Evolutionary conservation across 2,329 filamentous ascomycete genomes (phyloP).

Genomic region (Colletotrichum tamarilloi): DNA sequence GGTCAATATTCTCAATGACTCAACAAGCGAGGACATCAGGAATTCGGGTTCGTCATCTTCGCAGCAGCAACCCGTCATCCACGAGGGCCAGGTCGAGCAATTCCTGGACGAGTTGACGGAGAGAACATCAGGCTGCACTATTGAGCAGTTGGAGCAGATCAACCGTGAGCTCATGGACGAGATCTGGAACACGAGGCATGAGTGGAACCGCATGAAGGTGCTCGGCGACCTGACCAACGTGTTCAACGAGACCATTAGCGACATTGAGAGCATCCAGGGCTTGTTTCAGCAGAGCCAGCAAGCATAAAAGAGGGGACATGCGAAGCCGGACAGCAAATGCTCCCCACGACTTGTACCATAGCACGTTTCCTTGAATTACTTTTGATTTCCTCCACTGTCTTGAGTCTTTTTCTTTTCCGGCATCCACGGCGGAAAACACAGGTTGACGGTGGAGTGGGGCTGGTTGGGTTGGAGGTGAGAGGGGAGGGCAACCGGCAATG

Average conservation of each 20-base stretch:
- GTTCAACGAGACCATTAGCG: slow-evolving; percentile 80
- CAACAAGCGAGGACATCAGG: slow-evolving; percentile 47
- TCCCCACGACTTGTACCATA: slow-evolving; percentile 18
- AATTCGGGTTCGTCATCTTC: slow-evolving; percentile 35
- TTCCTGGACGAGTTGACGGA: slow-evolving; percentile 74
- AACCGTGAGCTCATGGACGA: slow-evolving; percentile 91
- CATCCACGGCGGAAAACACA: not conserved
- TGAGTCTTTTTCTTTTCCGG: not conserved
- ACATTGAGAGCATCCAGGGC: slow-evolving; percentile 70
- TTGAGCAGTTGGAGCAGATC: slow-evolving; percentile 96
- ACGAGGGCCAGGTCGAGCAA: slow-evolving; percentile 61
- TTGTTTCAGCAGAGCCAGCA: slow-evolving; percentile 57
- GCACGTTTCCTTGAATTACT: slow-evolving; percentile 5
- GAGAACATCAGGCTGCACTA: slow-evolving; percentile 79
- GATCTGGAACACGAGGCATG: slow-evolving; percentile 81
- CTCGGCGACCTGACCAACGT: slow-evolving; percentile 70
- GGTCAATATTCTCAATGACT: slow-evolving; percentile 55
- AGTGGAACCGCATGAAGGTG: slow-evolving; percentile 87
- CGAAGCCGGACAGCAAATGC: not conserved
- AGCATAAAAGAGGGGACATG: slow-evolving; percentile 3
- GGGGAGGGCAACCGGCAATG: slow-evolving; percentile 2
- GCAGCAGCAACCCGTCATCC: slow-evolving; percentile 53
- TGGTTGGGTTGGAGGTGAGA: not conserved
- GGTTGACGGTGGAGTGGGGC: not conserved
- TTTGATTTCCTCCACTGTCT: not conserved